These are phyloP conservation scores for Neopestalotiopsis sp. DNA, from an alignment of 2,329 filamentous ascomycete species.

Conservation along the genomic window DNA sequence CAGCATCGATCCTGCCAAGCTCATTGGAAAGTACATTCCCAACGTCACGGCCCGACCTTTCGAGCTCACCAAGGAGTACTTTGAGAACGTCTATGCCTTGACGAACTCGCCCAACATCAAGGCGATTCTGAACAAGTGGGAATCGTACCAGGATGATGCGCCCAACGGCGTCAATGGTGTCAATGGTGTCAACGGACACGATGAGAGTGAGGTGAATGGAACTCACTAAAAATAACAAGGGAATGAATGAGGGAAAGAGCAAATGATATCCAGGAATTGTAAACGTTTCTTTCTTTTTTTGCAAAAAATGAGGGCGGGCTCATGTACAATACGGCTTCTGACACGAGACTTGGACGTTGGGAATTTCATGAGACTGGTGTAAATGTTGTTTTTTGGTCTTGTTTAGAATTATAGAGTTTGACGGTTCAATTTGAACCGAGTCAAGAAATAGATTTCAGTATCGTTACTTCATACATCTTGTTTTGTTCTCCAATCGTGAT, in stretches of 20 bases:
- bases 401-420: conserved; percentile 5
- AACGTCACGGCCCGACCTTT: conserved; percentile 98
- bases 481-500: not conserved
- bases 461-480: not conserved
- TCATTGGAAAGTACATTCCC: conserved; percentile 98
- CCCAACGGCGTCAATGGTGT: conserved; percentile 36
- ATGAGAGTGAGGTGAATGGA: conserved; percentile 34
- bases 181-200: conserved; percentile 44
- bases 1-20: conserved; percentile 94
- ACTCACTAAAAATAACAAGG: conserved; percentile 19
- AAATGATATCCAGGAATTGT: conserved; percentile 4
- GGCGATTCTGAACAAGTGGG: conserved; percentile 85
- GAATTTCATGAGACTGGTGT: conserved; percentile 7
- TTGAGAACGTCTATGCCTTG: conserved; percentile 95
- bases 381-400: not conserved
- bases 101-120: conserved; percentile 85
- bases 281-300: not conserved
- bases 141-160: conserved; percentile 67
- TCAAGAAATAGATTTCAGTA: conserved; percentile 12
- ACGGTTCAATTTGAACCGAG: not conserved
- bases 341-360: not conserved
- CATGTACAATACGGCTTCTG: conserved; percentile 14
- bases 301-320: not conserved
- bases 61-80: conserved; percentile 96
- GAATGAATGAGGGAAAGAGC: not conserved